Evolutionary conservation across 495 filamentous ascomycete species (phyloP), one percentile per base, ranked within the genome.

Genomic region (Venustampulla echinocandica): DNA sequence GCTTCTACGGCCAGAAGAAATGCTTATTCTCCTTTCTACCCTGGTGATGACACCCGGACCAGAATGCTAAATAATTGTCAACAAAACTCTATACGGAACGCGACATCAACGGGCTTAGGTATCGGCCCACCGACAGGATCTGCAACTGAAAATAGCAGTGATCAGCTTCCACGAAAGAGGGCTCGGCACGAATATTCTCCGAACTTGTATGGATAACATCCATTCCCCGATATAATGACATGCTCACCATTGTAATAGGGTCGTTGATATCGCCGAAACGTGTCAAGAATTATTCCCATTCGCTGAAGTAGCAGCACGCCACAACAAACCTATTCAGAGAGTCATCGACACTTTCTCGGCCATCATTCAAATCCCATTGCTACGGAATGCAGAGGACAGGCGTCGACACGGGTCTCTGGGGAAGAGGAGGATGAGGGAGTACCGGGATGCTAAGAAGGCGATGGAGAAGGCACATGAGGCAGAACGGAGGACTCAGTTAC

Each of bases 261-360:
- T 70, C n/a, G 62, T 70, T 18, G 70, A 74, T 49, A 64, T 74
- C 13, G 69, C 69, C 14, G 64, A 73, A 49, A 73, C 70, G 7
- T 64, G 66, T 28, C 67, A 70, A 49, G 60, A 62, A 42, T 55
- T 53, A 22, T 71, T 72, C 32, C 70, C 70, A 6, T 71, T 66
- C 27, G 56, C 58, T 4, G 64, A 65, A 15, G 59, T 74, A 5
- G 69, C 69, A 2, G 57, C 61, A 19, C 58, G 68, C 15, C 70
- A 73, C 44, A 57, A 59, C 9, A 52, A 63, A 10, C 46, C 65
- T 0, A 55, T 66, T n/a, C 60, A 65, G n/a, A 66, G 63, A 41
- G 66, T 74, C 10, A 61, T 61, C 15, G 69, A 74, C 19, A 59
- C 65, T 15, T 66, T 74, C 27, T 57, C 60, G 1, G 66, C 60